Evolutionary conservation across 164 flowering plant genomes (phyloP).

Genomic region (Hamamelis virginiana): DNA sequence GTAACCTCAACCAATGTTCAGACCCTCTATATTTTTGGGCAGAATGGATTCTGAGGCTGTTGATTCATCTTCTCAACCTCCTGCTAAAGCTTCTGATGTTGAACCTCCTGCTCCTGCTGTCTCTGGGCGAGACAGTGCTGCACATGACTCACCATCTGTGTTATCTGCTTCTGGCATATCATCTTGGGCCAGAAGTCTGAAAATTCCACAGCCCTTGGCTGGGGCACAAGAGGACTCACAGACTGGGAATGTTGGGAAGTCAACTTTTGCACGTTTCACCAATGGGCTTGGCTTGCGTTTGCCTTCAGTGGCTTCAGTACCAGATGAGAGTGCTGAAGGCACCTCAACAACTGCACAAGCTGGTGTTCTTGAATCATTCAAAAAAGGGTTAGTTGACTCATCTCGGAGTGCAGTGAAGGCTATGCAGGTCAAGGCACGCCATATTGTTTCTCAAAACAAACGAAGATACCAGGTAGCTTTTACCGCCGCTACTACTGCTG

Average conservation of each 20-base stretch:
- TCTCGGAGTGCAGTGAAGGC: constrained; percentile 91
- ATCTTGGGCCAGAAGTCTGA: constrained; percentile 66
- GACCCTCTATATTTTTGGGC: background rate
- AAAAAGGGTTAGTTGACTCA: constrained; percentile 87
- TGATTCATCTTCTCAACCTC: constrained; percentile 19
- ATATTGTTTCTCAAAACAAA: constrained; percentile 93
- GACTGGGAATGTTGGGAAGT: constrained; percentile 46
- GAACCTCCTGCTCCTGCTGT: constrained; percentile 19
- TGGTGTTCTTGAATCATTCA: constrained; percentile 67
- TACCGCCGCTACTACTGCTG: background rate
- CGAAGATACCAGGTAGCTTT: constrained; percentile 88
- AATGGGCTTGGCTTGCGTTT: constrained; percentile 63
- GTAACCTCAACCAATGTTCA: no score
- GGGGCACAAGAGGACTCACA: constrained; percentile 38
- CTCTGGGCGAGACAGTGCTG: constrained; percentile 23
- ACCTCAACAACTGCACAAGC: constrained; percentile 41
- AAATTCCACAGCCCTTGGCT: constrained; percentile 44
- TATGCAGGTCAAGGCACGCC: constrained; percentile 94
- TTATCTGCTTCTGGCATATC: constrained; percentile 55
- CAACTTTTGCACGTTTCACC: constrained; percentile 70
- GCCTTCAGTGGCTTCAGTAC: constrained; percentile 44
- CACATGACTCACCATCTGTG: constrained; percentile 33
- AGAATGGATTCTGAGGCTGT: constrained; percentile 38
- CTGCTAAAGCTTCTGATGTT: constrained; percentile 13
- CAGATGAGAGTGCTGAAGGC: constrained; percentile 39